Conservation (phyloP, 176 grass and related monocot genomes). For the Sorghum bicolor region DNA sequence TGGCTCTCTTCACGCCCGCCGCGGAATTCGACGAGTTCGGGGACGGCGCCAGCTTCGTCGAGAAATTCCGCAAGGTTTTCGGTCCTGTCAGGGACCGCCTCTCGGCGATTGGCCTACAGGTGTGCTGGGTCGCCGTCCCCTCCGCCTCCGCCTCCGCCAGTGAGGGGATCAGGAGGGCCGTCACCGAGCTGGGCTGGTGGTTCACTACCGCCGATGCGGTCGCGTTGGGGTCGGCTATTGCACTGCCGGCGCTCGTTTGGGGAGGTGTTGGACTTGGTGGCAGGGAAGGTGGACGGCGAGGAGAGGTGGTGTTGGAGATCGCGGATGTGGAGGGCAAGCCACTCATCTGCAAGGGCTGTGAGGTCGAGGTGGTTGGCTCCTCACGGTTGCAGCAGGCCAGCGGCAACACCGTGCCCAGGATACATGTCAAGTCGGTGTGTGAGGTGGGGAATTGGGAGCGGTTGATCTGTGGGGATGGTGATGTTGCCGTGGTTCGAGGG, state of each 20-base stretch:
- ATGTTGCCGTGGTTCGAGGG: constrained; percentile 50
- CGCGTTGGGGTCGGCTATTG: constrained; percentile 44
- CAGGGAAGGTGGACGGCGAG: constrained; percentile 8
- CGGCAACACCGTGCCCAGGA: constrained; percentile 18
- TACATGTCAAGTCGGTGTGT: constrained; percentile 61
- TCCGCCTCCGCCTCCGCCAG: neutral
- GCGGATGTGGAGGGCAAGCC: constrained; percentile 53
- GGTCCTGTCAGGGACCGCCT: constrained; percentile 48
- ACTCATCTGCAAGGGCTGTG: constrained; percentile 57
- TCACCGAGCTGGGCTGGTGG: constrained; percentile 52
- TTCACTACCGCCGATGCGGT: constrained; percentile 48
- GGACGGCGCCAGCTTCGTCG: neutral
- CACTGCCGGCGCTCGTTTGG: constrained; percentile 43
- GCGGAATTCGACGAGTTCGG: constrained; percentile 31
- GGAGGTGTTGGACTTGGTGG: constrained; percentile 35
- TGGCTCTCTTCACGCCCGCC: constrained; percentile 44
- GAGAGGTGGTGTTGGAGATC: constrained; percentile 55
- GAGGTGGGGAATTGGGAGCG: constrained; percentile 31
- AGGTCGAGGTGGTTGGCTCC: constrained; percentile 38
- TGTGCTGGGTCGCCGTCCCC: constrained; percentile 49
- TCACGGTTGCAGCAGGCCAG: neutral
- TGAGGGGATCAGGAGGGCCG: constrained; percentile 30
- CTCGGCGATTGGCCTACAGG: constrained; percentile 34
- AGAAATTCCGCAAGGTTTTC: constrained; percentile 37
- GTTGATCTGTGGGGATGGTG: constrained; percentile 29